Evolutionary conservation across 2,329 filamentous ascomycete species (phyloP).

Genomic region (Alternaria novae-zelandiae): DNA sequence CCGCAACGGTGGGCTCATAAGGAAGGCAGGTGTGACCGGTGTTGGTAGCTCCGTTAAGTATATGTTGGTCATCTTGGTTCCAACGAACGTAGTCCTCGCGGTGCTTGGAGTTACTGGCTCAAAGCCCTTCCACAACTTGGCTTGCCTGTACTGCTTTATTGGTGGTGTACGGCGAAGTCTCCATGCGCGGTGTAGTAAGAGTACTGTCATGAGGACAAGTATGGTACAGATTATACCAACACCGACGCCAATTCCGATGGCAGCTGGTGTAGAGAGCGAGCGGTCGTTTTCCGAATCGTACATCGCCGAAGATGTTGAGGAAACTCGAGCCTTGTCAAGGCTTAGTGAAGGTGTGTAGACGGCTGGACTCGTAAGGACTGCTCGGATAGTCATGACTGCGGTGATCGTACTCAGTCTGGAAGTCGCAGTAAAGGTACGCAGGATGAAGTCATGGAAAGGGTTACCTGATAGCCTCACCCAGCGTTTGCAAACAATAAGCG

Average conservation of each 20-base stretch:
- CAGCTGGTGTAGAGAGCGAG: conserved; percentile 14
- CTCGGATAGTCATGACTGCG: background rate
- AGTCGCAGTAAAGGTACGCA: background rate
- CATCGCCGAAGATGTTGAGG: background rate
- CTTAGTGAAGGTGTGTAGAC: background rate
- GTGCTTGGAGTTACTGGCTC: conserved; percentile 18
- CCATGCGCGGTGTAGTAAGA: conserved; percentile 18
- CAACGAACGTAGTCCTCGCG: conserved; percentile 6
- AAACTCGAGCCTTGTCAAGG: background rate
- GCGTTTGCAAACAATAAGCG: background rate
- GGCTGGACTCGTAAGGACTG: background rate
- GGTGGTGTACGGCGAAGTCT: conserved; percentile 3
- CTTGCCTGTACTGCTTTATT: conserved; percentile 13
- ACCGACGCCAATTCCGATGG: conserved; percentile 23
- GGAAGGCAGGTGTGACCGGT: conserved; percentile 14
- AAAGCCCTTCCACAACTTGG: conserved; percentile 27
- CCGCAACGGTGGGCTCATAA: conserved; percentile 4
- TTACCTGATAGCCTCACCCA: background rate
- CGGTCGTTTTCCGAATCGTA: background rate
- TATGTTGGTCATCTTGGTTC: conserved; percentile 10
- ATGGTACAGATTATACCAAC: conserved; percentile 19
- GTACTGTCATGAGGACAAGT: background rate
- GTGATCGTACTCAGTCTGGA: background rate
- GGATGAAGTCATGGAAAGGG: background rate
- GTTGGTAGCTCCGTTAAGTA: conserved; percentile 18